Conservation (phyloP, 2,329 filamentous ascomycete genomes). For the Tolypocladium tropicale region DNA sequence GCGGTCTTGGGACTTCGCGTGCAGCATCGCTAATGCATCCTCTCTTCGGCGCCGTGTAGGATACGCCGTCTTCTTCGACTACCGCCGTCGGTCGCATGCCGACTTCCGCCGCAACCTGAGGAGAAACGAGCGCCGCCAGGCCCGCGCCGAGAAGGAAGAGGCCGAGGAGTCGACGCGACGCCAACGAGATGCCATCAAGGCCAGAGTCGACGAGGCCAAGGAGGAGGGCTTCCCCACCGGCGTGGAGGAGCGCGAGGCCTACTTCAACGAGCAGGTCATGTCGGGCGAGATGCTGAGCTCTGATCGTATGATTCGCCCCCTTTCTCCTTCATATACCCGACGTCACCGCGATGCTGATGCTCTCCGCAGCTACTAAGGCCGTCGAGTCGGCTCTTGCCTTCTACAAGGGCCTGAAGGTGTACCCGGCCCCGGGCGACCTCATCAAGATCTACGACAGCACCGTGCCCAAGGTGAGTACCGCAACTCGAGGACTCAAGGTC, state of each 20-base stretch:
- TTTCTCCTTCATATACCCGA: not conserved
- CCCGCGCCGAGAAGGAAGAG: constrained; percentile 61
- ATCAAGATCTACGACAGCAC: constrained; percentile 98
- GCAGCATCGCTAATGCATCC: not conserved
- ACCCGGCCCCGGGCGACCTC: constrained; percentile 84
- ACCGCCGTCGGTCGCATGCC: constrained; percentile 51
- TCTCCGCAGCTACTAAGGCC: constrained; percentile 46
- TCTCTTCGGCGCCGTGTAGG: constrained; percentile 25
- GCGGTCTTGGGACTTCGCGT: not conserved
- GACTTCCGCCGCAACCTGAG: constrained; percentile 60
- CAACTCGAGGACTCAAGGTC: not conserved
- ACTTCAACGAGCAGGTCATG: constrained; percentile 94
- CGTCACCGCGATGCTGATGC: not conserved
- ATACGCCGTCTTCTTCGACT: constrained; percentile 61
- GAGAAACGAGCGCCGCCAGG: constrained; percentile 64
- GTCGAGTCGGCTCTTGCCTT: constrained; percentile 88
- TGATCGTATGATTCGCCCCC: constrained; percentile 53
- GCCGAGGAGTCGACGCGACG: constrained; percentile 53
- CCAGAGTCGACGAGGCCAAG: constrained; percentile 69
- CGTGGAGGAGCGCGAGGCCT: constrained; percentile 87
- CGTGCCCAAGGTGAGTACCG: constrained; percentile 66
- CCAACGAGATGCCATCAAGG: constrained; percentile 66
- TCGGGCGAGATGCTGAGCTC: constrained; percentile 73
- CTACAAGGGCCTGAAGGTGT: constrained; percentile 98
- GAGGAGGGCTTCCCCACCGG: constrained; percentile 85